phyloP scores from a whole-genome alignment of 768 basidiomycete species.

The Rhodocollybia butyracea region DNA sequence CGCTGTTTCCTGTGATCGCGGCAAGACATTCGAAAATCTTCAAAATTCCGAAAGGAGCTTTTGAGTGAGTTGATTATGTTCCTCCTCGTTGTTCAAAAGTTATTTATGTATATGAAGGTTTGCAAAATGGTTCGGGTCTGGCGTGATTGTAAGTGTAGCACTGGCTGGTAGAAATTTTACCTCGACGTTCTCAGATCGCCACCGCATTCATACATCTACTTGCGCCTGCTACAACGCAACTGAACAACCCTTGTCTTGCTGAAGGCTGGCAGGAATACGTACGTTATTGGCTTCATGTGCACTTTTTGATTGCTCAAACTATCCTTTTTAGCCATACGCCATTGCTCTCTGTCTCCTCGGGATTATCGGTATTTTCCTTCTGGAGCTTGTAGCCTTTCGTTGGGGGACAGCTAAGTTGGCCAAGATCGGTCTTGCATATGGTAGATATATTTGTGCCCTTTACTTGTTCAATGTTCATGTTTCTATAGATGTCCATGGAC shows the following conservation, averaged over 20 bases:
- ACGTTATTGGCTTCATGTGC: conserved; percentile 26
- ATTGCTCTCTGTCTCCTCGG: conserved; percentile 78
- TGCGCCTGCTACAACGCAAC: conserved; percentile 66
- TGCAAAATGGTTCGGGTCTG: conserved; percentile 89
- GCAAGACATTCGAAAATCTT: conserved; percentile 32
- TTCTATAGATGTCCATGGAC: conserved; percentile 58
- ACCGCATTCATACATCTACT: conserved; percentile 88
- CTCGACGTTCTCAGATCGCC: conserved; percentile 54
- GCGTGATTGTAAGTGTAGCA: conserved; percentile 62
- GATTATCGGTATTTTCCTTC: conserved; percentile 79
- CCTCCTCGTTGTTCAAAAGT: not conserved
- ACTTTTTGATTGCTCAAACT: not conserved
- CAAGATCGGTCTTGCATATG: conserved; percentile 59
- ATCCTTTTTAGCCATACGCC: conserved; percentile 62
- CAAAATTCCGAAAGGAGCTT: conserved; percentile 39
- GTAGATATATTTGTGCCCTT: conserved; percentile 35
- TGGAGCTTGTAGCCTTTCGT: conserved; percentile 87
- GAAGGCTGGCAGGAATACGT: conserved; percentile 75
- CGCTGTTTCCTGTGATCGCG: conserved; percentile 54
- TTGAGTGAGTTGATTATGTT: conserved; percentile 41
- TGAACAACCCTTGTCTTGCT: conserved; percentile 67
- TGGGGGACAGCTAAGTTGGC: conserved; percentile 75
- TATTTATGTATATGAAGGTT: conserved; percentile 43
- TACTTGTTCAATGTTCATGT: not conserved
- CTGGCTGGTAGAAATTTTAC: not conserved